Evolutionary conservation across 2,329 filamentous ascomycete genomes (phyloP), one percentile per base, ranked within the genome.

Genomic region (Cadophora luteo-olivacea): DNA sequence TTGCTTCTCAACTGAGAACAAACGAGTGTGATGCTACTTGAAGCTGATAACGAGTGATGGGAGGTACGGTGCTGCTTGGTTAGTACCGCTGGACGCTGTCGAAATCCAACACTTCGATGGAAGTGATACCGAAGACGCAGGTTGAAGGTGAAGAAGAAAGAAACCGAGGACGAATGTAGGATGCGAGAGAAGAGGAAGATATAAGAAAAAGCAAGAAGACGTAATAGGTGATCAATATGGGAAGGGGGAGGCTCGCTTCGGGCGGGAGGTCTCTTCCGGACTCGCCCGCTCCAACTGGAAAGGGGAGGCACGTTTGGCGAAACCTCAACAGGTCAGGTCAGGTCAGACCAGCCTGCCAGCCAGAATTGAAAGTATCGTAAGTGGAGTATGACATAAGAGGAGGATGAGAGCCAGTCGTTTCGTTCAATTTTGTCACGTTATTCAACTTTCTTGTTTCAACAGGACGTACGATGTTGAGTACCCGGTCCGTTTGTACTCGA

Each of bases 11-110:
- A 16, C 24, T 24, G 11, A 49, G 36, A 45, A 19, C 16, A 69
- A 73, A 71, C 52, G 70, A 72, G 49, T 71, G 72, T 68, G 65
- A 19, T 65, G 49, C 29, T 64, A 48, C n/a, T 29, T 38, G 36
- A 69, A 72, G 70, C 65, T 52, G 29, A 24, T 62, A 71, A 70
- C 32, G 65, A 72, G 54, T 68, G 71, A 72, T 49, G 67, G 63
- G 38, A 61, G 45, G 60, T 19, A 48, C 24, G 19, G 9, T 33
- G 63, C 24, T 65, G n/a, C 9, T 58, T 51, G 29, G 48, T 65
- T 65, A 67, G 64, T 69, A 65, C 57, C 60, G 58, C 36, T 52
- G 48, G 32, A 51, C 61, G 38, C 67, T 52, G 16, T 66, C 64
- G 68, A 70, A 66, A 68, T 67, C 62, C 61, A 65, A 61, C 58